Base-by-base conservation (phyloP, 2,329 filamentous ascomycete species). In the Diaporthe ampelina region DNA sequence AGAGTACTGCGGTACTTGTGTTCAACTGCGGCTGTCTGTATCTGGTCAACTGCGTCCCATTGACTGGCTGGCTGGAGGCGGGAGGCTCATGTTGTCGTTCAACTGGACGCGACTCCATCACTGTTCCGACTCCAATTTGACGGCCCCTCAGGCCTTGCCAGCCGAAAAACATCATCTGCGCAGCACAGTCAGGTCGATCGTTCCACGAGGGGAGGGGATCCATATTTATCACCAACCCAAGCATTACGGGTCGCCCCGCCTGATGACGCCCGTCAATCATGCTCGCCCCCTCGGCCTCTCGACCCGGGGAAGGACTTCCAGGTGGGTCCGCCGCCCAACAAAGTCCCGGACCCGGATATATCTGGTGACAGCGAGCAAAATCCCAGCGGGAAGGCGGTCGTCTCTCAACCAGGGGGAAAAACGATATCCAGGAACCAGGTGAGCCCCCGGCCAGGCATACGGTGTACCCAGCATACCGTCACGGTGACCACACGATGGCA, bases 301-400 rank as follows among this genome's bases (percentile, higher is more conserved):
- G 45, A 67, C 63, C 63, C 63, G 48, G 63, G 63, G 63, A 68
- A 54, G 17, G 63, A 2, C 48, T 52, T 68, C 24, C 63, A 54
- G 26, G 63, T 68, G 63, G 63, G 48, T 54, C 63, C 48, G 63
- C 48, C 32, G 63, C 63, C 63, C 63, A 68, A 68, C 48, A 68
- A 54, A 54, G 29, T 21, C 29, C 63, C 63, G 63, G 32, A 29
- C 48, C 63, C 63, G 48, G 63, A 68, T 68, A 54, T 32, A 68
- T 68, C 63, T 54, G 63, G 63, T 54, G 63, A 29, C 32, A 68
- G 48, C 63, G 63, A 54, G 63, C 29, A 54, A 68, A 40, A 40
- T n/a, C 63, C 48, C 63, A 68, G 63, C 29, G 63, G 48, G 32
- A 50, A 54, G 24, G 48, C 17, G 13, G 29, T 26, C 32, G 21